Conservation (phyloP, 805 yeast species). For the Hanseniaspora taiwanica region DNA sequence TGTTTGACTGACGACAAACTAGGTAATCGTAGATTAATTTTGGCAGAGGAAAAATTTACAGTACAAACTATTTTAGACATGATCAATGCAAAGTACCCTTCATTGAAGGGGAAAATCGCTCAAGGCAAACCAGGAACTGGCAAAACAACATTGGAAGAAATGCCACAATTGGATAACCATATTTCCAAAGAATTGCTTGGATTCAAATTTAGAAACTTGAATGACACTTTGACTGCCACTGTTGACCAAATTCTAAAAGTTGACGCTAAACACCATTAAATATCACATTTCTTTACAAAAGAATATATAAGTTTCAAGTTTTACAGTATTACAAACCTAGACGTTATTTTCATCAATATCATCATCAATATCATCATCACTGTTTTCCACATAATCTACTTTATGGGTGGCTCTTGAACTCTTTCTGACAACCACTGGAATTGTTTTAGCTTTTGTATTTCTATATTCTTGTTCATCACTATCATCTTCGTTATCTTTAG, state of each 20-base stretch:
- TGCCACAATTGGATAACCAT: background rate
- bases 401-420: slow-evolving; percentile 26
- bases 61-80: slow-evolving; percentile 1
- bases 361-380: slow-evolving; percentile 20
- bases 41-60: background rate
- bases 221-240: background rate
- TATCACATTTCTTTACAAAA: background rate
- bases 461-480: slow-evolving; percentile 14
- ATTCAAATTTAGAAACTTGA: background rate
- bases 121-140: background rate
- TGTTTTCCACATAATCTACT: slow-evolving; percentile 25
- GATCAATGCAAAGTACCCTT: background rate
- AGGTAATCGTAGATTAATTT: slow-evolving; percentile 13
- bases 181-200: background rate
- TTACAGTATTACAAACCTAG: background rate
- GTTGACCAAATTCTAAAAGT: background rate
- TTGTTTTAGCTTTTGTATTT: slow-evolving; percentile 5
- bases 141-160: no score
- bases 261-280: background rate
- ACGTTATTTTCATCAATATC: slow-evolving; percentile 9
- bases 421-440: slow-evolving; percentile 25
- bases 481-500: slow-evolving; percentile 10
- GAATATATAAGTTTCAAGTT: background rate
- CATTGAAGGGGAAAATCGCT: background rate
- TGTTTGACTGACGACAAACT: background rate